Evolutionary conservation across 441 rosid species (phyloP).

Genomic region (Populus hybrid): DNA sequence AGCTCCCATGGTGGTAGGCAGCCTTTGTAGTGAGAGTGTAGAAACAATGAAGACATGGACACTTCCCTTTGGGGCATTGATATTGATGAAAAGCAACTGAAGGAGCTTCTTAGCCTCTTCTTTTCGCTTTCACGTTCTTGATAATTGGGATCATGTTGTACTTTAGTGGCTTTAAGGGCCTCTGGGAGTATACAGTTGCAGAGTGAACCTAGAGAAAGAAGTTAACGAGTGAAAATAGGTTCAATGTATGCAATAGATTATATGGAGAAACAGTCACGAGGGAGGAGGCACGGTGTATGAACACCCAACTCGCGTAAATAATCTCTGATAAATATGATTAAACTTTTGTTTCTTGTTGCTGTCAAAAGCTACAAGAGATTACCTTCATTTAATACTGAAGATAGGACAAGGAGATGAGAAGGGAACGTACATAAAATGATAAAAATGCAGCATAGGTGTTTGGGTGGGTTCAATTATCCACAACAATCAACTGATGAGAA

Average conservation of each 20-base stretch:
- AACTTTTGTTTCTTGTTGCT: background rate
- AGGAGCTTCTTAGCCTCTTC: conserved; percentile 49
- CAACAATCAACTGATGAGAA: background rate
- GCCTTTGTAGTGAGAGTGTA: conserved; percentile 60
- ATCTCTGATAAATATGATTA: background rate
- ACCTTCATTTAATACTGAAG: background rate
- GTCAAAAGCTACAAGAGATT: background rate
- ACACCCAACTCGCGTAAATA: background rate
- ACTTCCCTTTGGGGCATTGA: conserved; percentile 55
- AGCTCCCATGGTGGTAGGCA: conserved; percentile 68
- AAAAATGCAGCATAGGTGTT: background rate
- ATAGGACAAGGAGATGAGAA: background rate
- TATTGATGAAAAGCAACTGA: conserved; percentile 60
- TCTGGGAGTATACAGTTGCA: conserved; percentile 70
- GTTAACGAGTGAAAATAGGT: background rate
- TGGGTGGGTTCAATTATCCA: background rate
- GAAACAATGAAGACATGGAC: conserved; percentile 57
- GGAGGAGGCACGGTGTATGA: background rate
- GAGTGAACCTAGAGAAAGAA: conserved; percentile 37
- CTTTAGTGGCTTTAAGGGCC: conserved; percentile 43
- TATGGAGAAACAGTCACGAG: background rate
- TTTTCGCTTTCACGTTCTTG: conserved; percentile 47
- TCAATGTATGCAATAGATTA: background rate
- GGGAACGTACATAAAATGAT: background rate
- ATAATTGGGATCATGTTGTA: conserved; percentile 34